Evolutionary conservation across 2,329 filamentous ascomycete genomes (phyloP).

Genomic region (Macroventuria anomochaeta): DNA sequence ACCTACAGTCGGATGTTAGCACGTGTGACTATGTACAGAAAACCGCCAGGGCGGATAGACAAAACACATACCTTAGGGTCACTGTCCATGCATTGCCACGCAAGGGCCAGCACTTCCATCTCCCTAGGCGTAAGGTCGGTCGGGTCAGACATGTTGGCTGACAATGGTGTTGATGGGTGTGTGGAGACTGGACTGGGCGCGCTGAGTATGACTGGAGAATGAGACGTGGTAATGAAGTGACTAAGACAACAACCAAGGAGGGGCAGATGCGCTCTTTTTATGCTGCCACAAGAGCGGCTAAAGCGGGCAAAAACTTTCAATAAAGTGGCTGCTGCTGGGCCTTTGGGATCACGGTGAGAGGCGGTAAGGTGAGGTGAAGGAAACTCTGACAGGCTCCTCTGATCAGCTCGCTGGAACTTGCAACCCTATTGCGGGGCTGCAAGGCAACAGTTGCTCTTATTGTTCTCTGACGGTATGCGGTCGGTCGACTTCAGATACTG

Average conservation of each 20-base stretch:
- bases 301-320: background rate
- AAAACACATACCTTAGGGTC: constrained; percentile 39
- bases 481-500: too few species aligned
- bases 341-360: constrained; percentile 17
- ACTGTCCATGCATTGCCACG: constrained; percentile 45
- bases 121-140: constrained; percentile 34
- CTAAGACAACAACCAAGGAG: background rate
- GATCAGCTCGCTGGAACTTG: background rate
- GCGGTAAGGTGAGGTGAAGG: constrained; percentile 10
- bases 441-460: background rate
- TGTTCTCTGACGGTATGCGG: too few species aligned
- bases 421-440: background rate
- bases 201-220: background rate
- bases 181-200: background rate
- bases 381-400: background rate
- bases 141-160: background rate
- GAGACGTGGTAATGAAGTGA: background rate
- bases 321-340: constrained; percentile 6
- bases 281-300: background rate
- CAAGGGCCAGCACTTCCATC: constrained; percentile 39
- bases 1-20: constrained; percentile 9
- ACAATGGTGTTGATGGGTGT: background rate
- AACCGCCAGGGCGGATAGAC: background rate
- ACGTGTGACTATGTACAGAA: background rate
- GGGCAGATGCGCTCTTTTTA: background rate